Evolutionary conservation across 148 eudicot genomes (phyloP), one percentile per base, ranked within the genome.

Genomic region (Spergularia bocconei): DNA sequence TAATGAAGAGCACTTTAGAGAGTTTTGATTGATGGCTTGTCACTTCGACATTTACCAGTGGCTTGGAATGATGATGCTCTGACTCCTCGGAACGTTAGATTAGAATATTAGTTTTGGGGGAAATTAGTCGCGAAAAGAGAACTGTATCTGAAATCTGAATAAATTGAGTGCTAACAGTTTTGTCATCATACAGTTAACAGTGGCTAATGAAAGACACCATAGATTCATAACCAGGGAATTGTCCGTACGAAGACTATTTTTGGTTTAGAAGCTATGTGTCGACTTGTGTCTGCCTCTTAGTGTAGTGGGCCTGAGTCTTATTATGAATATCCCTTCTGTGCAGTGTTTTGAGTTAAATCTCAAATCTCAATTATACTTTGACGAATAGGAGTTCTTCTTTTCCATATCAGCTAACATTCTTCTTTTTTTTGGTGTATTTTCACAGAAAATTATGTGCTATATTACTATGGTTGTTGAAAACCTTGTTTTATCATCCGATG

Each of bases 381-480:
- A 29, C 52, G 52, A 21, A 41, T 63, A 41, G 33, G 16, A 4
- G 12, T 58, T 6, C 36, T 58, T 58, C 38, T 19, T 55, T 7
- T 39, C 20, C 21, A 67, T 65, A 1, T 53, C 72, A 52, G 59
- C 60, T 71, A 58, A 81, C 44, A 39, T 47, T 72, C 64, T 67
- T 57, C 14, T 58, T 41, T 15, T 58, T 23, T 58, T 23, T 64
- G 21, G 21, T 71, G 64, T 69, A 69, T 41, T 80, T 80, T 69
- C 75, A 79, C 98, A 95, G 99, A 91, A 91, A 88, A 84, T 92
- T 64, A 95, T 95, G 87, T 85, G 85, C 88, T 90, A 89, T 92
- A 92, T 95, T 82, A 73, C 92, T 71, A 89, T 95, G 79, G 90
- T 89, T 77, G 80, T 91, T 68, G 99, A 95, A 86, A 95, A 92